Base-by-base conservation (phyloP, 306 rosid species). In the Castanopsis chinensis region DNA sequence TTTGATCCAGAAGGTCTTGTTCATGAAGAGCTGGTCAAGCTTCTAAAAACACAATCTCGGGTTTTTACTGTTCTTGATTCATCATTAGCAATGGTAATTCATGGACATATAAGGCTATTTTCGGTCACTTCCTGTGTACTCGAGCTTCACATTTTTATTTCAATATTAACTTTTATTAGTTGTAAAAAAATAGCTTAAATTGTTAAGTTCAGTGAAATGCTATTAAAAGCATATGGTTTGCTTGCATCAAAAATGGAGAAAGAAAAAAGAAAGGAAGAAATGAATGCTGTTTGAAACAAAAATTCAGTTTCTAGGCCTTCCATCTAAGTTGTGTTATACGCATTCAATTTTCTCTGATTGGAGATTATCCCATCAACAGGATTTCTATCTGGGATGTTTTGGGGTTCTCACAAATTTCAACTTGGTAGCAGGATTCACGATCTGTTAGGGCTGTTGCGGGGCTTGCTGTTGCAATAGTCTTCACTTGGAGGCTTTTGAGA, bases 361-460 rank as follows among this genome's bases (percentile, higher is more conserved):
- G 25, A 14, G n/a, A 67, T 33, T 68, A 68, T 63, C 35, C 25
- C 72, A 8, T 68, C 25, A 53, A 74, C 30, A 28, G 13, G 5
- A 45, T 14, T 52, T 72, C 10, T 6, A 53, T 25, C 76, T 20
- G 2, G 41, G 51, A 11, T 30, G 10, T 23, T 25, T 35, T 33
- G 51, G 54, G 18, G 58, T 49, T 41, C 67, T 73, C 5, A 55
- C 52, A 52, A 21, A 60, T 72, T n/a, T 79, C 30, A 25, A 72
- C 60, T 81, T 89, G 83, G 43, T 87, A 52, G 54, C 89, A 94
- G 99, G 92, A 92, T 85, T 51, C 85, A 43, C 92, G 90, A 35
- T 92, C 98, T 61, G 71, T 92, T 74, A 93, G 99, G 75, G 99
- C 98, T 6, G 79, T 95, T 51, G 96, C 98, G 43, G 98, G 99